These are phyloP conservation scores for Ophiocordyceps camponoti-leonardi DNA, from an alignment of 2,329 filamentous ascomycete genomes.

Conservation along the genomic window DNA sequence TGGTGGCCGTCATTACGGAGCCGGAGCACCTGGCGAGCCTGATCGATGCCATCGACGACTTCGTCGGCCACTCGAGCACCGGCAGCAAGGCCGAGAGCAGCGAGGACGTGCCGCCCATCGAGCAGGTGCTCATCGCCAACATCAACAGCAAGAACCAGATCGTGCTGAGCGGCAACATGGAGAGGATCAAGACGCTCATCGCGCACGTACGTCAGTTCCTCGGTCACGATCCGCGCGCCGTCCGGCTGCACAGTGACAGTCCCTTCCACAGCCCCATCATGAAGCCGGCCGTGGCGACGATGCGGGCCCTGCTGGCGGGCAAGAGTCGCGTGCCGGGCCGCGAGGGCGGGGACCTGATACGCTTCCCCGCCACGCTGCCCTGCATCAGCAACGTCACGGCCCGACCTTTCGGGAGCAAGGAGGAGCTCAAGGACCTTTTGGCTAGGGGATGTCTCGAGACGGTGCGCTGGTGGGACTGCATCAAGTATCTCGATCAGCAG, in stretches of 20 bases:
- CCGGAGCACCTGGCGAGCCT: constrained; percentile 54
- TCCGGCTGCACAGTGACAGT: constrained; percentile 70
- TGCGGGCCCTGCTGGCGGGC: constrained; percentile 49
- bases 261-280: constrained; percentile 90
- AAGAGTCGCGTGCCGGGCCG: constrained; percentile 35
- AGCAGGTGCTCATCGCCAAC: constrained; percentile 83
- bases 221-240: constrained; percentile 78
- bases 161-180: constrained; percentile 75
- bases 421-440: constrained; percentile 62
- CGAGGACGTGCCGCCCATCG: constrained; percentile 54
- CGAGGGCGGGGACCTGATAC: constrained; percentile 46
- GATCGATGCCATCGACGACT: constrained; percentile 59
- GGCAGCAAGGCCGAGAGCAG: constrained; percentile 51
- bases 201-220: constrained; percentile 77
- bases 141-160: constrained; percentile 95
- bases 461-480: constrained; percentile 87
- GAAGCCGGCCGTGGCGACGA: constrained; percentile 62
- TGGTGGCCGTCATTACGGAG: constrained; percentile 86
- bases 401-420: constrained; percentile 54
- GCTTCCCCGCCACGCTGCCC: constrained; percentile 57
- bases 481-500: constrained; percentile 74
- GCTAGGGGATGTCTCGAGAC: constrained; percentile 79
- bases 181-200: constrained; percentile 63
- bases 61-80: constrained; percentile 52
- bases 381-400: constrained; percentile 81